Percentiles rank a stretch among this genome's conserved stretches.
Evolutionary conservation across 75 land plant genomes (phyloP).

Genomic region (Selaginella tamariscina): DNA sequence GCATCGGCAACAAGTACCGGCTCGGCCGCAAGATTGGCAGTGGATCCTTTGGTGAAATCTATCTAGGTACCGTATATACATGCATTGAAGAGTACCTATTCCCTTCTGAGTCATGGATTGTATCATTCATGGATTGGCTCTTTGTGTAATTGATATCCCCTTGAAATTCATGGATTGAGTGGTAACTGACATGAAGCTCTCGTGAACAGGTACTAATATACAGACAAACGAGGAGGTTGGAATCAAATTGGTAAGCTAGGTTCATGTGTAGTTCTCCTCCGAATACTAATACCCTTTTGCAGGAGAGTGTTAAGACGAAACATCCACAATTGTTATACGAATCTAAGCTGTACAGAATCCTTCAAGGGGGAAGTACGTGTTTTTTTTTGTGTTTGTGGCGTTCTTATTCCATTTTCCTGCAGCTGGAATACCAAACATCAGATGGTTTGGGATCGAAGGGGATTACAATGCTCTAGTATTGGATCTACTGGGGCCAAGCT

Average conservation of each 20-base stretch:
- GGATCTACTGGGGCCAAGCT: constrained; percentile 87
- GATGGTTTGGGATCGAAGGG: constrained; percentile 78
- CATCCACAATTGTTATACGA: constrained; percentile 44
- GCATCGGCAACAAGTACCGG: constrained; percentile 25
- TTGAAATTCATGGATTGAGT: too few species aligned
- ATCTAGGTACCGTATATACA: constrained; percentile 13
- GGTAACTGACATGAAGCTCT: too few species aligned
- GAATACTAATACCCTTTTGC: too few species aligned
- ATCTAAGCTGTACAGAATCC: constrained; percentile 33
- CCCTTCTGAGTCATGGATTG: too few species aligned
- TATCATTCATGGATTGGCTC: too few species aligned
- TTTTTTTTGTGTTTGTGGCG: background rate
- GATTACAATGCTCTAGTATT: constrained; percentile 72
- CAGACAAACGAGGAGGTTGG: constrained; percentile 61
- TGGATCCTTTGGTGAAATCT: constrained; percentile 33
- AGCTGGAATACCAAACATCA: constrained; percentile 68
- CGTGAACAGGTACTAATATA: constrained; percentile 49
- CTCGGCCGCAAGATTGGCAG: constrained; percentile 33
- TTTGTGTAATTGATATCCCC: too few species aligned
- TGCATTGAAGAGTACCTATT: background rate
- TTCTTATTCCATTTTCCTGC: constrained; percentile 15
- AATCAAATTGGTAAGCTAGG: constrained; percentile 52
- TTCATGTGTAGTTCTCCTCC: too few species aligned
- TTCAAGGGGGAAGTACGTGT: constrained; percentile 41
- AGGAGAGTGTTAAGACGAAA: constrained; percentile 44